Conservation (phyloP, 2,329 filamentous ascomycete genomes). For the Colletotrichum tropicicola region DNA sequence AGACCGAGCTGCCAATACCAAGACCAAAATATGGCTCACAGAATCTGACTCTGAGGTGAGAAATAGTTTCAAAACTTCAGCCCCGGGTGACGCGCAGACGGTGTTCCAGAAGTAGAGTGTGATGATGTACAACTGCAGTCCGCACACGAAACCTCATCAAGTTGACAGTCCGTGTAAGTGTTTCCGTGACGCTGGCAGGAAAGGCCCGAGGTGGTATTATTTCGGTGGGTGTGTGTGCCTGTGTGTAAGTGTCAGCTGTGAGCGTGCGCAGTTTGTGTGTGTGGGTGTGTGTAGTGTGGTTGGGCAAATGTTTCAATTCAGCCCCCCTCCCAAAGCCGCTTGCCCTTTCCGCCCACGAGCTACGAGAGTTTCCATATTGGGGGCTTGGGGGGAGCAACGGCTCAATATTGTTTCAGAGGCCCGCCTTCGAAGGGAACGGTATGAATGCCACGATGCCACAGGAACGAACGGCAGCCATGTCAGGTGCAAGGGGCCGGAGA, state of each 20-base stretch:
- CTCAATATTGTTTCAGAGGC: not conserved
- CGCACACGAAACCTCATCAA: not conserved
- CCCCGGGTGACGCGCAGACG: not conserved
- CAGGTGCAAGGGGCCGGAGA: not conserved
- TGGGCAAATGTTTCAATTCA: conserved; percentile 28
- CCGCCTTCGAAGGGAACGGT: conserved; percentile 1
- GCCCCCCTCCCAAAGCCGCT: too few relatives aligned
- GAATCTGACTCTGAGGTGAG: too few relatives aligned
- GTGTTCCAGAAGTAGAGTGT: not conserved
- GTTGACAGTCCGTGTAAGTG: conserved; percentile 7
- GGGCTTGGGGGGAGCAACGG: not conserved
- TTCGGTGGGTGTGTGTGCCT: conserved; percentile 4
- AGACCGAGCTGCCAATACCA: not conserved
- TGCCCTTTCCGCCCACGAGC: too few relatives aligned
- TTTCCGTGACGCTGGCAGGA: not conserved
- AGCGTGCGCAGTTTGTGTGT: conserved; percentile 13
- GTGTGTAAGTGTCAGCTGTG: not conserved
- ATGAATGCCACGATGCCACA: not conserved
- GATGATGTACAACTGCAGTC: not conserved
- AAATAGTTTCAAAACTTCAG: conserved; percentile 2
- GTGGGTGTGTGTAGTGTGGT: conserved; percentile 21
- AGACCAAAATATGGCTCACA: not conserved
- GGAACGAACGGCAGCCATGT: not conserved
- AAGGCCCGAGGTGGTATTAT: not conserved
- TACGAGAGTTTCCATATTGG: too few relatives aligned